These are phyloP conservation scores for Flaveria bidentis DNA, from an alignment of 129 eudicot genomes.

Conservation along the genomic window DNA sequence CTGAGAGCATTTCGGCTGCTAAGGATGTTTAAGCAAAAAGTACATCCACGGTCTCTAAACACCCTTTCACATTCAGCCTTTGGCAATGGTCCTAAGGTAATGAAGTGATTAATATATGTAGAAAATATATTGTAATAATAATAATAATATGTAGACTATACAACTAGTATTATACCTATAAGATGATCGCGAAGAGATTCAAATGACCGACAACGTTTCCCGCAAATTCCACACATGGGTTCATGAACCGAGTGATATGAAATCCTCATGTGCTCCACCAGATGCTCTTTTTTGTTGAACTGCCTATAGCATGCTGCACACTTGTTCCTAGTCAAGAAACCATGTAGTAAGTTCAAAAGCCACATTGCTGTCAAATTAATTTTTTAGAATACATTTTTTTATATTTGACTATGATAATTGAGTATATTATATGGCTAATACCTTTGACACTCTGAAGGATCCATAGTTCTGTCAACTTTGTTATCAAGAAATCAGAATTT, in stretches of 20 bases:
- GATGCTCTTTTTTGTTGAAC: constrained; percentile 89
- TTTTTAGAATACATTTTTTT: background rate
- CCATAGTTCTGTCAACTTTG: constrained; percentile 52
- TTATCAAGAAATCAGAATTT: constrained; percentile 15
- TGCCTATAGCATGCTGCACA: constrained; percentile 97
- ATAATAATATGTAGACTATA: background rate
- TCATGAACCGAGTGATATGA: constrained; percentile 94
- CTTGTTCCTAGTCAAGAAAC: constrained; percentile 67
- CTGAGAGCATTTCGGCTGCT: constrained; percentile 67
- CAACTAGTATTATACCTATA: constrained; percentile 48
- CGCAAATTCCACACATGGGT: constrained; percentile 89
- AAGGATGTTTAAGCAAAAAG: constrained; percentile 62
- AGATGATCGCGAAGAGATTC: constrained; percentile 97
- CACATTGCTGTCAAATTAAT: background rate
- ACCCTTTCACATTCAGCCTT: constrained; percentile 89
- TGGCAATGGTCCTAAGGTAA: constrained; percentile 71
- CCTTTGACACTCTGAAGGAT: constrained; percentile 67
- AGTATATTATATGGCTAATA: constrained; percentile 23
- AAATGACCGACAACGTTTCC: constrained; percentile 78
- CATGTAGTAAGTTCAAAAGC: constrained; percentile 15
- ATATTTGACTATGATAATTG: constrained; percentile 1
- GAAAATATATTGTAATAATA: background rate
- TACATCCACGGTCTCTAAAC: constrained; percentile 86
- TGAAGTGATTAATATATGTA: background rate
- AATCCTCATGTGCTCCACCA: constrained; percentile 91